Conservation (phyloP, 139 green algal species). For the Zygnema circumcarinatum region DNA sequence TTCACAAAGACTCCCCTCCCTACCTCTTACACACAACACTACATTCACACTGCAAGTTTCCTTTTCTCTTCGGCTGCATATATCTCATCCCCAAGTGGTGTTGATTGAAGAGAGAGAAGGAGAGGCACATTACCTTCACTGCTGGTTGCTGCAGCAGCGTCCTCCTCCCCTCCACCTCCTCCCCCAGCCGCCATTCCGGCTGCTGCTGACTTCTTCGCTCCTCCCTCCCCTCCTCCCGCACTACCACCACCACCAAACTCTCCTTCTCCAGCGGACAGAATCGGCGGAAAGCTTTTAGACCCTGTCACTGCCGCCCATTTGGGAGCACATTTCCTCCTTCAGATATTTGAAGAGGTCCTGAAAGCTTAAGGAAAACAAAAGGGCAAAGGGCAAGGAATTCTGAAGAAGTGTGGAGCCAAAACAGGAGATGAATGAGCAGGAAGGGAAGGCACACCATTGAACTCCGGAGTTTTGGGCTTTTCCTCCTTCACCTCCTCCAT, state of each 20-base stretch:
- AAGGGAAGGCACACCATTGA: background rate
- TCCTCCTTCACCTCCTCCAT: conserved; percentile 28
- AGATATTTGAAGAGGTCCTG: no score
- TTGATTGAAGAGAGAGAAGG: no score
- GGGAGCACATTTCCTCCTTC: no score
- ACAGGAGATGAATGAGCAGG: background rate
- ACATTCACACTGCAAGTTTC: background rate
- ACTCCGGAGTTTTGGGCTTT: background rate
- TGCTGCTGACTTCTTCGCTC: conserved; percentile 18
- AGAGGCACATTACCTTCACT: no score
- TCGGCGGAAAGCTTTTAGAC: no score
- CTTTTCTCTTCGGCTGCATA: background rate
- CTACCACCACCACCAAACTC: background rate
- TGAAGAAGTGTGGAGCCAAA: no score
- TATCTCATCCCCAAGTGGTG: background rate
- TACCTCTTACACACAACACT: background rate
- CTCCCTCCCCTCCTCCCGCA: background rate
- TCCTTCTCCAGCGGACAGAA: background rate
- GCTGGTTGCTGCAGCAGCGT: background rate
- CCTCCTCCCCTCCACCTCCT: conserved; percentile 11
- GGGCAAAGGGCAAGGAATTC: no score
- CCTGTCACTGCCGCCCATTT: no score
- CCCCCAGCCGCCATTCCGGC: background rate
- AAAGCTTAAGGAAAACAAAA: no score
- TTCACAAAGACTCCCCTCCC: background rate